Evolutionary conservation across 2,329 filamentous ascomycete genomes (phyloP).

Genomic region (Amesomyces nigricolor): DNA sequence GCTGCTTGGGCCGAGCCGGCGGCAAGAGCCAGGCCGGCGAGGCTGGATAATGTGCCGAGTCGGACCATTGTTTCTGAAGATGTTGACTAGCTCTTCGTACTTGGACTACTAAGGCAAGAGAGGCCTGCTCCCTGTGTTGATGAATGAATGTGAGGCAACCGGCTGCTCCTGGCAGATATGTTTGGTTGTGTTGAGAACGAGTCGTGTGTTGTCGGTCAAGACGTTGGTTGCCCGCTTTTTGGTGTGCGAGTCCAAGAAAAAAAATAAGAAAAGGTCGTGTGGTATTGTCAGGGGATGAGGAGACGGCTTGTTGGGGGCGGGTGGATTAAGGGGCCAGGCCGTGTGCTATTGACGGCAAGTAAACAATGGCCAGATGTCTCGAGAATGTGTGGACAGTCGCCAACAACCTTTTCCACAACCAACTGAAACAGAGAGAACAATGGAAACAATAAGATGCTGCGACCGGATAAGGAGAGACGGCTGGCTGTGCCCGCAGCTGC

Average conservation of each 20-base stretch:
- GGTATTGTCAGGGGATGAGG: not conserved
- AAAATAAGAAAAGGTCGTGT: not conserved
- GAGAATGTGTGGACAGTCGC: not conserved
- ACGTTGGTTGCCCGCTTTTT: not conserved
- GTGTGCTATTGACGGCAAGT: not conserved
- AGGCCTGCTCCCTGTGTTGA: constrained; percentile 1
- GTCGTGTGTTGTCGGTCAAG: not conserved
- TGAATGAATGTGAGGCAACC: not conserved
- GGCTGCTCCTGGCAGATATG: constrained; percentile 3
- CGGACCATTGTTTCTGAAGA: constrained; percentile 6
- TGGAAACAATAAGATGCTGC: not conserved
- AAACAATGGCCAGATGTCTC: constrained; percentile 6
- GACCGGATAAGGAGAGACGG: constrained; percentile 9
- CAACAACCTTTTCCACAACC: not conserved
- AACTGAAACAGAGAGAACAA: not conserved
- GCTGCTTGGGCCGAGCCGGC: constrained; percentile 4
- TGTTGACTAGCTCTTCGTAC: not conserved
- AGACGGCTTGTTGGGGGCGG: not conserved
- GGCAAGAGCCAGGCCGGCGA: constrained; percentile 3
- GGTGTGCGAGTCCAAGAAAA: not conserved
- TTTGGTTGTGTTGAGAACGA: not conserved
- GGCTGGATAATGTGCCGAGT: not conserved
- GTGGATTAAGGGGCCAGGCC: not conserved
- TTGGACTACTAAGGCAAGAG: not conserved
- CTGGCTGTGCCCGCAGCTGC: not conserved